Percentiles rank a stretch among this genome's conserved stretches.
These are phyloP conservation scores for Vigna nakashimae DNA, from an alignment of 306 rosid genomes.

Conservation along the genomic window DNA sequence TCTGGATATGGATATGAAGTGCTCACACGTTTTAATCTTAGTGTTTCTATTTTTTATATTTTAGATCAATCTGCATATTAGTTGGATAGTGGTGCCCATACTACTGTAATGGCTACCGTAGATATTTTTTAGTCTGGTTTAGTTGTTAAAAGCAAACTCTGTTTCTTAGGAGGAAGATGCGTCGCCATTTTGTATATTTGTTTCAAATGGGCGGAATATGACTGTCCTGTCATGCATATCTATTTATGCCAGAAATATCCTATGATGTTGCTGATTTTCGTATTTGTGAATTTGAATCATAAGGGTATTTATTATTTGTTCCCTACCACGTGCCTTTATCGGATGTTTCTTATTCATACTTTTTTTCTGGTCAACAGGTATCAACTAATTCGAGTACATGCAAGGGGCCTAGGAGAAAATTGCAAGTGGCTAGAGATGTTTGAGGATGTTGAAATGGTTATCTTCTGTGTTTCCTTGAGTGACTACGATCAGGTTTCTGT, in stretches of 20 bases:
- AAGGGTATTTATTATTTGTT: conserved; percentile 7
- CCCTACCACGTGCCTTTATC: not conserved
- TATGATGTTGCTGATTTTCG: conserved; percentile 9
- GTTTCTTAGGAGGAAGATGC: conserved; percentile 16
- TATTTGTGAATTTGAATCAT: conserved; percentile 1
- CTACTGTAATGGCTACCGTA: not conserved
- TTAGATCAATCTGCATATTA: conserved; percentile 1
- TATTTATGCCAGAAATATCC: not conserved
- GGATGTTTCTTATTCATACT: conserved; percentile 34
- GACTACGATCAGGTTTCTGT: conserved; percentile 83
- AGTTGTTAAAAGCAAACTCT: not conserved
- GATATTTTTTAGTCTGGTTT: not conserved
- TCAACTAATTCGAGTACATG: conserved; percentile 57
- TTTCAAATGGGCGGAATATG: not conserved
- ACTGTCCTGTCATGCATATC: not conserved
- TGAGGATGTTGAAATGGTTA: conserved; percentile 92
- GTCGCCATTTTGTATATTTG: not conserved
- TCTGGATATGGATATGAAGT: not conserved
- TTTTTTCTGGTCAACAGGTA: conserved; percentile 49
- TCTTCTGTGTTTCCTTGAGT: conserved; percentile 86
- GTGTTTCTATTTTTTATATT: conserved; percentile 1
- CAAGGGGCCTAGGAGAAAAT: conserved; percentile 77
- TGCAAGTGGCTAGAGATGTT: conserved; percentile 99
- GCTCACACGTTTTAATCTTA: not conserved
- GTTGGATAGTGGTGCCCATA: not conserved